A percentile compares a stretch with the other conserved stretches of the same genome.
These are phyloP conservation scores for Nicotiana knightiana DNA, from an alignment of 257 asterid genomes.

Conservation along the genomic window DNA sequence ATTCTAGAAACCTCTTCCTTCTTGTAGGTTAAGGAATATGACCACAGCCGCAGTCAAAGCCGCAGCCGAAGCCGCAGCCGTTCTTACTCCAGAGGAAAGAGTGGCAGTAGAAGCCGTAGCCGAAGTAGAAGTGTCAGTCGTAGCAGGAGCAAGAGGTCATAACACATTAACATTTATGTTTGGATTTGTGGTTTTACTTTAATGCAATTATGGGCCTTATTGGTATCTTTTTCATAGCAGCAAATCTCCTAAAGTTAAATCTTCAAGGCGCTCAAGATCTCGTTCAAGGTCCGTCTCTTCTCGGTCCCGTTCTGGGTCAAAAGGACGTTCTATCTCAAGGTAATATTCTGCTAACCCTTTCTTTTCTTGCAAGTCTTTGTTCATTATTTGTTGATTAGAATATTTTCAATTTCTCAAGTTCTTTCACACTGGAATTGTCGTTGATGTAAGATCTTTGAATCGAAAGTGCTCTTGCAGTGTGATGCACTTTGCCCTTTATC, in stretches of 20 bases:
- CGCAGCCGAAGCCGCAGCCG: constrained; percentile 72
- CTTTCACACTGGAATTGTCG: not conserved
- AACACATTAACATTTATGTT: constrained; percentile 1
- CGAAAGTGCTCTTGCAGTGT: not conserved
- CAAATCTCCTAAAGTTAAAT: constrained; percentile 81
- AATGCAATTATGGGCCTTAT: not conserved
- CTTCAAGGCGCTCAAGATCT: constrained; percentile 72
- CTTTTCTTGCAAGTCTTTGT: not conserved
- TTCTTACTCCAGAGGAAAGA: constrained; percentile 63
- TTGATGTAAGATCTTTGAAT: not conserved
- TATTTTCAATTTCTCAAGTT: not conserved
- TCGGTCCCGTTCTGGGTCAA: constrained; percentile 46
- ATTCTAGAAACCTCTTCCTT: not conserved
- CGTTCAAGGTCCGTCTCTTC: constrained; percentile 34
- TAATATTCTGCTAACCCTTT: constrained; percentile 23
- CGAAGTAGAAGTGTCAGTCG: constrained; percentile 59
- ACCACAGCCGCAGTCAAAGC: constrained; percentile 62
- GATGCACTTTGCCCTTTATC: not conserved
- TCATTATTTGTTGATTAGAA: not conserved
- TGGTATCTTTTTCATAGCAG: constrained; percentile 38
- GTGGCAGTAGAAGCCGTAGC: constrained; percentile 57
- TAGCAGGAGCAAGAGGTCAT: constrained; percentile 82
- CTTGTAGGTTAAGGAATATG: constrained; percentile 80
- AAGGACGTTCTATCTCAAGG: constrained; percentile 66
- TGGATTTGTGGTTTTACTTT: not conserved